Conservation (phyloP, 2,329 filamentous ascomycete genomes). For the Pseudogymnoascus sp. region DNA sequence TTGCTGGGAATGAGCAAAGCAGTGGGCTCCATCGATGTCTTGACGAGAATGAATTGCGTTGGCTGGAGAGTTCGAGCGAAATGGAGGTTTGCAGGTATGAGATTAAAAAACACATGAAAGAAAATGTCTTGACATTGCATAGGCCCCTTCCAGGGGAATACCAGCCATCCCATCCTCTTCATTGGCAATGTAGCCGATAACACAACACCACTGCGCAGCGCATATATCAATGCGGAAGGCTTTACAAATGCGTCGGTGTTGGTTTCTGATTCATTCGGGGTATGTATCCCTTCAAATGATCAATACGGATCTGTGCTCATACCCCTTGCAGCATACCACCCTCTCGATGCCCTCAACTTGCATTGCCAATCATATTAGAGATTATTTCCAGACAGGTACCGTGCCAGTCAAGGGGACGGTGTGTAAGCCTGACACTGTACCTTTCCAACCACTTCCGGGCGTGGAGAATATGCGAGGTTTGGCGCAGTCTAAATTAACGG, state of each 20-base stretch:
- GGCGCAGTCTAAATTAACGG: background rate
- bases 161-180: slow-evolving; percentile 30
- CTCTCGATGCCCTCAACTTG: slow-evolving; percentile 30
- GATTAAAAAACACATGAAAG: background rate
- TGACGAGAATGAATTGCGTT: slow-evolving; percentile 30
- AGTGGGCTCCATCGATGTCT: slow-evolving; percentile 37
- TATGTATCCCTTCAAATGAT: slow-evolving; percentile 24
- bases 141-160: slow-evolving; percentile 29
- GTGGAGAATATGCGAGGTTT: background rate
- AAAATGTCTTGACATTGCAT: background rate
- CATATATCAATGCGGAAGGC: slow-evolving; percentile 25
- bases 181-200: slow-evolving; percentile 31
- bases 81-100: slow-evolving; percentile 21
- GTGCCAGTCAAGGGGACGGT: slow-evolving; percentile 37
- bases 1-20: slow-evolving; percentile 31
- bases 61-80: slow-evolving; percentile 28
- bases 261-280: slow-evolving; percentile 43
- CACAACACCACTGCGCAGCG: slow-evolving; percentile 28
- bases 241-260: slow-evolving; percentile 40
- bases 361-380: slow-evolving; percentile 25
- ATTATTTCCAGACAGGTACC: slow-evolving; percentile 34
- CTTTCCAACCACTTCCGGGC: slow-evolving; percentile 28
- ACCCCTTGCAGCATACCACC: slow-evolving; percentile 38
- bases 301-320: background rate
- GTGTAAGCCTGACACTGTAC: slow-evolving; percentile 38